These are phyloP conservation scores for Globisporangium cederbergense DNA, from an alignment of 352 stramenopile species.

Conservation along the genomic window DNA sequence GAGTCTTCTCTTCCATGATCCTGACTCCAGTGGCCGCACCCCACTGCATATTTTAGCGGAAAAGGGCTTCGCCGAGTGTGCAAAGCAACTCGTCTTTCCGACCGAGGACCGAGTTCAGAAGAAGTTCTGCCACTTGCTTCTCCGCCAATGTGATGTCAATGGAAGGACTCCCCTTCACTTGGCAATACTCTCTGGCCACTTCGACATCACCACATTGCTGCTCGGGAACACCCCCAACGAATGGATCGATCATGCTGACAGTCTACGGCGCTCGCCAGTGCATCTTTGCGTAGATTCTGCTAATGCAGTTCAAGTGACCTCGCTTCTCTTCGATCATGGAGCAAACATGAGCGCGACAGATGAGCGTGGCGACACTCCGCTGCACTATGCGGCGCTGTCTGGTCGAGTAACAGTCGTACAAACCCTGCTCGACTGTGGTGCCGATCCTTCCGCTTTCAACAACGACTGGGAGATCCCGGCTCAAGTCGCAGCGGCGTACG, in stretches of 20 bases:
- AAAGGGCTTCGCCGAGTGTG: conserved; percentile 52
- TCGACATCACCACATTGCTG: conserved; percentile 29
- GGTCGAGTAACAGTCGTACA: conserved; percentile 37
- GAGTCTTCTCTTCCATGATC: conserved; percentile 23
- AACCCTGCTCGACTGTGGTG: conserved; percentile 39
- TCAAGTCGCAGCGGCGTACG: conserved; percentile 39
- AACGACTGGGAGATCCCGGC: conserved; percentile 53
- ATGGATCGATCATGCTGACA: conserved; percentile 27
- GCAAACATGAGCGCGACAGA: conserved; percentile 47
- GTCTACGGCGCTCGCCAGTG: conserved; percentile 29
- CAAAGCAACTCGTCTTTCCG: conserved; percentile 35
- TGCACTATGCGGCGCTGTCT: conserved; percentile 64
- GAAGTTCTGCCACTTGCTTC: conserved; percentile 21
- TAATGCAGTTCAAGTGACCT: conserved; percentile 18
- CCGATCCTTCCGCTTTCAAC: conserved; percentile 44
- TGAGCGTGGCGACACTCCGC: conserved; percentile 57
- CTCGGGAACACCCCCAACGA: conserved; percentile 21
- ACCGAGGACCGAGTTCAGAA: conserved; percentile 3
- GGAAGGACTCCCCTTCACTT: conserved; percentile 39
- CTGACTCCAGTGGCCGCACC: conserved; percentile 28
- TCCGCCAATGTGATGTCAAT: conserved; percentile 23
- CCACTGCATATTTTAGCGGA: conserved; percentile 45
- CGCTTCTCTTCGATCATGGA: conserved; percentile 27
- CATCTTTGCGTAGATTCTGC: conserved; percentile 39
- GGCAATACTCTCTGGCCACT: conserved; percentile 32